phyloP scores from a whole-genome alignment of 306 rosid genomes.

The Ormosia semicastrata region DNA sequence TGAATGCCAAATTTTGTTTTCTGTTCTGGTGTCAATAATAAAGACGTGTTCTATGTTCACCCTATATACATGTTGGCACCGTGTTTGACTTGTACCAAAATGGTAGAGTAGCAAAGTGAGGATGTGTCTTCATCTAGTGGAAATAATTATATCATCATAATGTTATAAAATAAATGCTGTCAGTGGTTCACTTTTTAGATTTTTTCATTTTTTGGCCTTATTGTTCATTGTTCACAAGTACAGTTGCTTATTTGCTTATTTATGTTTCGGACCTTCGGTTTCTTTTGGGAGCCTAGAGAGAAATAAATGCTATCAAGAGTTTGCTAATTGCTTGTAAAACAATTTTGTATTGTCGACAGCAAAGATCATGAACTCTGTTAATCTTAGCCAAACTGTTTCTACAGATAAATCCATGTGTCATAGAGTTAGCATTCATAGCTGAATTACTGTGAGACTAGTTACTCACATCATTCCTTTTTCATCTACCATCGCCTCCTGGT shows the following conservation, averaged over 20 bases:
- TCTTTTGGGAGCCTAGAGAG: background rate
- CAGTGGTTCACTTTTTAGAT: background rate
- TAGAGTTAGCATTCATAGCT: background rate
- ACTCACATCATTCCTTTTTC: background rate
- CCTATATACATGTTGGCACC: background rate
- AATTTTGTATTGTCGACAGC: background rate
- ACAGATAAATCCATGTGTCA: background rate
- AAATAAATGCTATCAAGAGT: background rate
- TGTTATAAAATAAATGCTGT: background rate
- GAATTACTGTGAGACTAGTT: background rate
- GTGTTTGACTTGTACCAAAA: background rate
- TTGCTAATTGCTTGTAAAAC: background rate
- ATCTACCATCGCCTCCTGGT: background rate
- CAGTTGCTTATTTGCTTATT: background rate
- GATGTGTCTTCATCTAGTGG: background rate
- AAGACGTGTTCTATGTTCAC: background rate
- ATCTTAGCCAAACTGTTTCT: background rate
- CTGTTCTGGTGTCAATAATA: background rate
- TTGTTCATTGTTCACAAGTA: background rate
- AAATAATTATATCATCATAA: background rate
- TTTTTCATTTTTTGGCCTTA: background rate
- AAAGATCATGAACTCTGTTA: conserved; percentile 3
- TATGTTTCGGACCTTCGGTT: background rate
- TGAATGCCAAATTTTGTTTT: background rate
- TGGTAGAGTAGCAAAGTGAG: conserved; percentile 7